These are phyloP conservation scores for Fusarium gaditjirri DNA, from an alignment of 2,329 filamentous ascomycete genomes.

Conservation along the genomic window DNA sequence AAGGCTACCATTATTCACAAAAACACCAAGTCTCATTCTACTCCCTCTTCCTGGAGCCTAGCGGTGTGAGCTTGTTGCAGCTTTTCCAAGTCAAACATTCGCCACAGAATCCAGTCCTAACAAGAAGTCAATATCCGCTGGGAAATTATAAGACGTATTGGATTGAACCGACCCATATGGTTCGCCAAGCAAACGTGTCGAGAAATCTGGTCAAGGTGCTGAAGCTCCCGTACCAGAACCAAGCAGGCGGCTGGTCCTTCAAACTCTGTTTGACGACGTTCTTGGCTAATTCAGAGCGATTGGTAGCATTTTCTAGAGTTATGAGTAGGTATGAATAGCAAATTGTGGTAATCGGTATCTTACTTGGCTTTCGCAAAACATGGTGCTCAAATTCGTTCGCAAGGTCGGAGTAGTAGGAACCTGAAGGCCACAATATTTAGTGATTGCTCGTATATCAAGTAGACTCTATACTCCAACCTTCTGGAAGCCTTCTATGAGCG, in stretches of 20 bases:
- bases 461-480: not conserved
- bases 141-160: accelerated
- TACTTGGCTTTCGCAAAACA: not conserved
- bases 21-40: not conserved
- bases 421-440: not conserved
- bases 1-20: not conserved
- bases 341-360: accelerated
- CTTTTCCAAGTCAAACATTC: not conserved
- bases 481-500: not conserved
- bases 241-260: not conserved
- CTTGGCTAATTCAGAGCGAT: not conserved
- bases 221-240: not conserved
- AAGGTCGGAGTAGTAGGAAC: not conserved
- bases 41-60: not conserved
- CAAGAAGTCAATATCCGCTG: not conserved
- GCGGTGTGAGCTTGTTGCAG: not conserved
- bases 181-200: not conserved
- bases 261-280: not conserved
- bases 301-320: not conserved
- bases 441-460: accelerated
- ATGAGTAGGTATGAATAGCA: not conserved
- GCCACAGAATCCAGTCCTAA: not conserved
- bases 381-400: not conserved
- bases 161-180: not conserved
- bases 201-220: not conserved